Evolutionary conservation across 192 early-diverging fungal genomes (phyloP).

Genomic region (Coemansia sp.): DNA sequence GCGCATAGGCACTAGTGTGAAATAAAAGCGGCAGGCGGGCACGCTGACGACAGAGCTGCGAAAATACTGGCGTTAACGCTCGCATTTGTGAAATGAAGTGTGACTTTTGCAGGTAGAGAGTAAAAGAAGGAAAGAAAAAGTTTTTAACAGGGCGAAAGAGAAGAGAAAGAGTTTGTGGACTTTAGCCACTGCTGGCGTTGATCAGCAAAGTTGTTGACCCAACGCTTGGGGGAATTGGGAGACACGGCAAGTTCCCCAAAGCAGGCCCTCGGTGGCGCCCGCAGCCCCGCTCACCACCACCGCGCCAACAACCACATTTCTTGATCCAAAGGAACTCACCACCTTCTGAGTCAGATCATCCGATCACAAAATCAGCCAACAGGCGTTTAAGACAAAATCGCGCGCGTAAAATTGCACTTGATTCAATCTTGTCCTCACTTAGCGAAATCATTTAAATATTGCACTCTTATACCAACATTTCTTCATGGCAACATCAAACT

Average conservation of each 20-base stretch:
- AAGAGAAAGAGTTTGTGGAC: not conserved
- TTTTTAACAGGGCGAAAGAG: not conserved
- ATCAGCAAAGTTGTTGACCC: not conserved
- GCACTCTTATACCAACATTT: too few species aligned
- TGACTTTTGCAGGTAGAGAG: not conserved
- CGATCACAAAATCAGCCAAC: not conserved
- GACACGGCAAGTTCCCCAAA: not conserved
- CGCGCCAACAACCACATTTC: not conserved
- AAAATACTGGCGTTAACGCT: not conserved
- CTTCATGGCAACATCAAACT: constrained; percentile 22
- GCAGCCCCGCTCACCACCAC: not conserved
- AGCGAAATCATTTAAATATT: not conserved
- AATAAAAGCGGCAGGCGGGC: not conserved
- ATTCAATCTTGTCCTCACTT: not conserved
- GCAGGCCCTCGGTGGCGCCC: not conserved
- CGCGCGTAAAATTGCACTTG: not conserved
- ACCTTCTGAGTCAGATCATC: not conserved
- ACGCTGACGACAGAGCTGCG: not conserved
- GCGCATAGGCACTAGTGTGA: constrained; percentile 17
- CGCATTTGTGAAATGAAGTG: not conserved
- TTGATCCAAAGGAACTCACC: not conserved
- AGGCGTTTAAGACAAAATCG: not conserved
- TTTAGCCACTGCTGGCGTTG: not conserved
- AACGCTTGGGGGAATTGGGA: not conserved
- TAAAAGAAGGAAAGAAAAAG: not conserved